These are phyloP conservation scores for Leucocoprinus birnbaumii DNA, from an alignment of 768 basidiomycete genomes.

Conservation along the genomic window DNA sequence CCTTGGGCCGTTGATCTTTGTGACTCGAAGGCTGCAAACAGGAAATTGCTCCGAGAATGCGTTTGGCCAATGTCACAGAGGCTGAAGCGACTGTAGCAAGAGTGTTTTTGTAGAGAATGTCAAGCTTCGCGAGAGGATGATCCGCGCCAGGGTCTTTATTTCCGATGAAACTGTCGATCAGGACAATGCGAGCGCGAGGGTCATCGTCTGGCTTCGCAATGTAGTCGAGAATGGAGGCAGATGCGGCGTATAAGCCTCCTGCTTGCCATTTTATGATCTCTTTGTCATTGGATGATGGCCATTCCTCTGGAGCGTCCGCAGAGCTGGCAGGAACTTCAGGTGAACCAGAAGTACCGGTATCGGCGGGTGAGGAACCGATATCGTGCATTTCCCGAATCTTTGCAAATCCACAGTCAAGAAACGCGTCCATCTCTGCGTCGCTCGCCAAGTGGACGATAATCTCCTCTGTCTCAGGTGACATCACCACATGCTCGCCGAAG, in stretches of 20 bases:
- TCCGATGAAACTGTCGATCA: not conserved
- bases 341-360: not conserved
- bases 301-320: no score
- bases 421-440: not conserved
- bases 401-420: not conserved
- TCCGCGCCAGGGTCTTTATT: not conserved
- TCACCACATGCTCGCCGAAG: not conserved
- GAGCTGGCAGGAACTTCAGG: no score
- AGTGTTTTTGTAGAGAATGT: not conserved
- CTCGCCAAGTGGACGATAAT: not conserved
- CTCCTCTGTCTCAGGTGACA: not conserved
- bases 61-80: not conserved
- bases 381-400: not conserved
- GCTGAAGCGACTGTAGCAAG: not conserved
- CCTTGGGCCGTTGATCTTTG: no score
- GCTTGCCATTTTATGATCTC: not conserved
- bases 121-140: not conserved
- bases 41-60: no score
- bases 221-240: slow-evolving; percentile 1
- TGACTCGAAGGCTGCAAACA: no score
- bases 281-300: not conserved
- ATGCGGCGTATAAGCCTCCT: not conserved
- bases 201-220: not conserved
- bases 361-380: not conserved
- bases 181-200: not conserved